These are phyloP conservation scores for Actinomucor elegans DNA, from an alignment of 371 early-diverging fungal species.

Conservation along the genomic window DNA sequence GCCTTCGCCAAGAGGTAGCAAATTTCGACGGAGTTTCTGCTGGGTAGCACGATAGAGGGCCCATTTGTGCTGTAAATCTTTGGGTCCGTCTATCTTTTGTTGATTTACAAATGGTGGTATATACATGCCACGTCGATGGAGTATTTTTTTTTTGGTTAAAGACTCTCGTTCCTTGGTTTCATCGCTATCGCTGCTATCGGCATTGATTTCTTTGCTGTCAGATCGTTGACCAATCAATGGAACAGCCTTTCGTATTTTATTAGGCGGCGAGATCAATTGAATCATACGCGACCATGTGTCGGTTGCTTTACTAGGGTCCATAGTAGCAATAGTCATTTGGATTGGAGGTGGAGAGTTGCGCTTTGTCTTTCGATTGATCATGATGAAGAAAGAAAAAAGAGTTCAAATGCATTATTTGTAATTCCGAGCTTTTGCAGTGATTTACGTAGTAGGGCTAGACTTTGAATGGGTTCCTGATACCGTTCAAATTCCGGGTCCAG, in stretches of 20 bases:
- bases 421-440: neutral
- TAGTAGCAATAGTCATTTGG: neutral
- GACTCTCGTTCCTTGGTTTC: neutral
- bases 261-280: slow-evolving; percentile 7
- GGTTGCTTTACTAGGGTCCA: neutral
- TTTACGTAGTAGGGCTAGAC: slow-evolving; percentile 4
- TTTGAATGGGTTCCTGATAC: slow-evolving; percentile 2
- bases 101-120: slow-evolving; percentile 5
- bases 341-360: slow-evolving; percentile 2
- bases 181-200: neutral
- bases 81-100: slow-evolving; percentile 10
- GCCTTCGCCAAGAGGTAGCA: slow-evolving; percentile 16
- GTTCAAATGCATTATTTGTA: neutral
- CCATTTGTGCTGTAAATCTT: slow-evolving; percentile 16
- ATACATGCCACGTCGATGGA: slow-evolving; percentile 15
- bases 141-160: neutral
- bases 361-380: slow-evolving; percentile 6
- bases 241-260: slow-evolving; percentile 13
- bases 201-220: neutral
- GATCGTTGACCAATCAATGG: neutral
- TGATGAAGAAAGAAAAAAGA: neutral
- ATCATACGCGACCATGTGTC: slow-evolving; percentile 7
- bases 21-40: slow-evolving; percentile 16
- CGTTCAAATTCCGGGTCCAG: slow-evolving; percentile 7
- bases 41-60: slow-evolving; percentile 14